phyloP scores from a whole-genome alignment of 2,329 filamentous ascomycete species.

The Pyrenophora graminea region DNA sequence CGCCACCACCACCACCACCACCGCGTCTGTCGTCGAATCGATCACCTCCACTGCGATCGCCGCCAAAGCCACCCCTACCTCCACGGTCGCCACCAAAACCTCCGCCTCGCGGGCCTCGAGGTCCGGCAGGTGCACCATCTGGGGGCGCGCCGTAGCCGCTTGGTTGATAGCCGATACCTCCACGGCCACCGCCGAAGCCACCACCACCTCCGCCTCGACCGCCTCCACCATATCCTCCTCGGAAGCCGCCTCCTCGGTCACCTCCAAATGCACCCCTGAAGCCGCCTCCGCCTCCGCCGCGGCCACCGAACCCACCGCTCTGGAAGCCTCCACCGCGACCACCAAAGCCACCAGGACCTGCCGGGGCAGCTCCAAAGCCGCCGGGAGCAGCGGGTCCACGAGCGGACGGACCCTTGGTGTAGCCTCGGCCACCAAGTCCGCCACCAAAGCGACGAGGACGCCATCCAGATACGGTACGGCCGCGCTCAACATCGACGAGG shows the following conservation, averaged over 20 bases:
- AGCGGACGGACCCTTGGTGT: constrained; percentile 78
- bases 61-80: constrained; percentile 36
- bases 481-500: constrained; percentile 93
- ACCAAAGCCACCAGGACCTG: constrained; percentile 56
- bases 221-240: constrained; percentile 53
- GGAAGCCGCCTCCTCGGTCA: constrained; percentile 48
- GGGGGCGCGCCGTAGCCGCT: constrained; percentile 49
- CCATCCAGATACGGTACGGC: constrained; percentile 92
- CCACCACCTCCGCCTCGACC: constrained; percentile 28
- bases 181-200: constrained; percentile 48
- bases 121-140: constrained; percentile 55
- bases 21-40: constrained; percentile 20
- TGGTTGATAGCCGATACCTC: constrained; percentile 51
- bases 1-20: constrained; percentile 21
- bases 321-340: constrained; percentile 59
- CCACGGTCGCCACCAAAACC: constrained; percentile 43
- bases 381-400: constrained; percentile 72
- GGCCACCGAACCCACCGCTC: constrained; percentile 52
- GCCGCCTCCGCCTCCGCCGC: constrained; percentile 56
- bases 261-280: constrained; percentile 53
- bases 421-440: constrained; percentile 87
- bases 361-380: constrained; percentile 57
- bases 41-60: constrained; percentile 34
- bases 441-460: constrained; percentile 88
- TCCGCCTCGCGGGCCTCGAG: constrained; percentile 49